Evolutionary conservation across 352 stramenopile genomes (phyloP).

Genomic region (Phytophthora multivora): DNA sequence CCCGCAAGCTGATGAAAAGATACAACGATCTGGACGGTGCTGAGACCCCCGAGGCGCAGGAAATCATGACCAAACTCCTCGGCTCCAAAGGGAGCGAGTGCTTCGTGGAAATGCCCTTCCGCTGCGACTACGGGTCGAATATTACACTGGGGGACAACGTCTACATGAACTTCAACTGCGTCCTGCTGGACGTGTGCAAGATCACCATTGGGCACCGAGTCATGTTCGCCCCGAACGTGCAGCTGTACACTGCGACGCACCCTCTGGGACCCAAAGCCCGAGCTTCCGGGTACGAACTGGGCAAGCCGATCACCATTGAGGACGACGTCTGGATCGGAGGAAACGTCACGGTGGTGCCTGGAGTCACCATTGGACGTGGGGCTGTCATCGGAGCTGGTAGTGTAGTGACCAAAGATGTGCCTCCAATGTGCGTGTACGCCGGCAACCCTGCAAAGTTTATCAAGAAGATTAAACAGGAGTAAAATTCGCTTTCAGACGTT

Average conservation of each 20-base stretch:
- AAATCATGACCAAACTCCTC: slow-evolving; percentile 44
- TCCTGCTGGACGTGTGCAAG: slow-evolving; percentile 80
- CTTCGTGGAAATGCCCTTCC: slow-evolving; percentile 84
- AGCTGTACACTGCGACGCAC: slow-evolving; percentile 85
- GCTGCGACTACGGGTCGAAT: slow-evolving; percentile 90
- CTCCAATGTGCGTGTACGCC: slow-evolving; percentile 62
- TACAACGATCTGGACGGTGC: slow-evolving; percentile 49
- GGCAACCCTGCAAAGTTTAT: slow-evolving; percentile 85
- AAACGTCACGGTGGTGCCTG: slow-evolving; percentile 64
- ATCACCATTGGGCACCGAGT: slow-evolving; percentile 81
- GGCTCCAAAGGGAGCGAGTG: slow-evolving; percentile 47
- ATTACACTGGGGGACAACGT: slow-evolving; percentile 73
- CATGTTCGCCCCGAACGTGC: slow-evolving; percentile 75
- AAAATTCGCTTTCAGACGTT: too few relatives aligned
- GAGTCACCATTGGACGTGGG: slow-evolving; percentile 68
- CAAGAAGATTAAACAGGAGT: slow-evolving; percentile 54
- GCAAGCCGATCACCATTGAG: slow-evolving; percentile 79
- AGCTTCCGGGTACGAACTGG: slow-evolving; percentile 51
- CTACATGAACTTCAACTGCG: slow-evolving; percentile 91
- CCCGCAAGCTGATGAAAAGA: slow-evolving; percentile 39
- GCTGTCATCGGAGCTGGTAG: slow-evolving; percentile 78
- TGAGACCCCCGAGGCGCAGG: slow-evolving; percentile 30
- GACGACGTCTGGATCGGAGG: slow-evolving; percentile 89
- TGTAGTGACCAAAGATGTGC: slow-evolving; percentile 85
- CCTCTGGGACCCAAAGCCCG: slow-evolving; percentile 59